Evolutionary conservation across 257 asterid species (phyloP), one percentile per base, ranked within the genome.

Genomic region (Scutellaria galericulata): DNA sequence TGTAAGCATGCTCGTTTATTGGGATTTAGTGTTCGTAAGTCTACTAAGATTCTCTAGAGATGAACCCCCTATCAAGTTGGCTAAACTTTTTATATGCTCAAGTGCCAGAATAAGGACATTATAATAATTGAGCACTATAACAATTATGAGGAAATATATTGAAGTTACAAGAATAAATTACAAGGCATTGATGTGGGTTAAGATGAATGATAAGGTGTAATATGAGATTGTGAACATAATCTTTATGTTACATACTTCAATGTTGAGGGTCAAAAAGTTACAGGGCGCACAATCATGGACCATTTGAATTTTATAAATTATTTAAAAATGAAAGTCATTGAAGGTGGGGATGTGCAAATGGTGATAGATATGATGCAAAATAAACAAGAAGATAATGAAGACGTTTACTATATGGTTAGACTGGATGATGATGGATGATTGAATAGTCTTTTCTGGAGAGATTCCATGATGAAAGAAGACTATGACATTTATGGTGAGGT

Each of bases 401-500:
- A 52, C 48, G 54, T 68, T 24, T 22, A 22, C 27, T 55, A 39
- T 11, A 27, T 27, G 27, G 65, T 68, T 5, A 68, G 55, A 41
- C 39, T 54, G 0, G 44, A 54, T 4, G 44, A 68, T 39, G 8
- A 9, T 3, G 64, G 40, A 10, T 39, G 4, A 53, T 20, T 68
- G 9, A 9, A 41, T 31, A 40, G 41, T 10, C 2, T 53, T 5
- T 68, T 54, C 9, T 68, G 54, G 74, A 68, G 74, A 5, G 64
- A 68, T 6, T 9, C 64, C 0, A 18, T 68, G 64, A 68, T 68
- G 63, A 68, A 35, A 2, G 73, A 52, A 39, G 73, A 68, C 39
- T 68, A 68, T 6, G 44, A 4, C 5, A 10, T 54, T 11, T 69
- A 40, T 40, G 55, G 44, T 0, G 74, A 69, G 20, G 44, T 41